Conservation (phyloP, 495 filamentous ascomycete genomes). For the Penicillium diatomitis region DNA sequence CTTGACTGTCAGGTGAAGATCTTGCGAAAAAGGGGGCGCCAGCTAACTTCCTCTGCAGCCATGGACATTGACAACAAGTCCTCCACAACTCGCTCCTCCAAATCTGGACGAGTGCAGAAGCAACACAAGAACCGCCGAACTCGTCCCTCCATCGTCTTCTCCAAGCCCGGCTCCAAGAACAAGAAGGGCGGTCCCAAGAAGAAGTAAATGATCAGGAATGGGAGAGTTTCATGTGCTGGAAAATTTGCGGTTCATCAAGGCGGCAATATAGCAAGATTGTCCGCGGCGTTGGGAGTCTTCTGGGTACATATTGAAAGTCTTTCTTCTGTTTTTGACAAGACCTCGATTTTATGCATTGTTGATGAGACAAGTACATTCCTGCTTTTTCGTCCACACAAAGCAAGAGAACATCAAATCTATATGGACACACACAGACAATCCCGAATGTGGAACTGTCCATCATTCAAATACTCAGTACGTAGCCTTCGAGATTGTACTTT, state of each 20-base stretch:
- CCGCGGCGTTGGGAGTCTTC: slow-evolving; percentile 12
- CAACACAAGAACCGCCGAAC: slow-evolving; percentile 34
- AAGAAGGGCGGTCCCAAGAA: slow-evolving; percentile 22
- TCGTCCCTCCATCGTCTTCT: slow-evolving; percentile 38
- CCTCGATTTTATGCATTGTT: too few species aligned
- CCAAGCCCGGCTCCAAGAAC: slow-evolving; percentile 15
- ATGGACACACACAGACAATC: too few species aligned
- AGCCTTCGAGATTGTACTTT: too few species aligned
- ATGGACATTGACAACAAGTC: slow-evolving; percentile 31
- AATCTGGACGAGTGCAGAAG: slow-evolving; percentile 30
- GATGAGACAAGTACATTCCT: too few species aligned
- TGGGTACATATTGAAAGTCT: neutral
- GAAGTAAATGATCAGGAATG: slow-evolving; percentile 15
- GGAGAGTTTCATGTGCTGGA: neutral
- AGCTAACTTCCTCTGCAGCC: slow-evolving; percentile 18
- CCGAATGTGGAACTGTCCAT: too few species aligned
- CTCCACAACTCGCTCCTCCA: slow-evolving; percentile 15
- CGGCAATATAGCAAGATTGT: neutral
- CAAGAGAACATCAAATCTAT: too few species aligned
- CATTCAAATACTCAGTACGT: too few species aligned
- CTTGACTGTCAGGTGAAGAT: neutral
- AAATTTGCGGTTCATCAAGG: too few species aligned
- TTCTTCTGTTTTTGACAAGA: too few species aligned
- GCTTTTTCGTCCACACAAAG: too few species aligned
- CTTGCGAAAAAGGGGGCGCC: neutral